Conservation (phyloP, 2,329 filamentous ascomycete species). For the Neopestalotiopsis clavispora region DNA sequence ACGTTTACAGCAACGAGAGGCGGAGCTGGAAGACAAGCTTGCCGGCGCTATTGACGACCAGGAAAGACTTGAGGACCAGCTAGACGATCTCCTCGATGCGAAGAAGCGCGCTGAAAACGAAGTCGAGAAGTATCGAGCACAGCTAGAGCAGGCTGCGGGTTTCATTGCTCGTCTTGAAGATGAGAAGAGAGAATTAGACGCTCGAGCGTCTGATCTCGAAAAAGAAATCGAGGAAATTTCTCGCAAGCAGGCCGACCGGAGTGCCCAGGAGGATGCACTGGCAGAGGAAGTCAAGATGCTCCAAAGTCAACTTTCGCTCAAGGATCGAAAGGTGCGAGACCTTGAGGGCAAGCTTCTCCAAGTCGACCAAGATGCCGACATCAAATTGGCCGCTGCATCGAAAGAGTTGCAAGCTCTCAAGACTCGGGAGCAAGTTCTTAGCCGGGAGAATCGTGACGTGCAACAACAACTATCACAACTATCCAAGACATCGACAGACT, state of each 20-base stretch:
- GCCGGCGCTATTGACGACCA: constrained; percentile 92
- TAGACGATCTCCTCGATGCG: constrained; percentile 85
- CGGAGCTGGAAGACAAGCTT: constrained; percentile 91
- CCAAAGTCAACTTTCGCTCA: constrained; percentile 85
- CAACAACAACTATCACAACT: constrained; percentile 86
- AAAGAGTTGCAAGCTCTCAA: constrained; percentile 81
- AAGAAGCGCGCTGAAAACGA: constrained; percentile 90
- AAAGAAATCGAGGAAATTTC: constrained; percentile 72
- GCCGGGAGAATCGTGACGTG: constrained; percentile 80
- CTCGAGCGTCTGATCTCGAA: constrained; percentile 73
- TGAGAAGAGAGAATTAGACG: constrained; percentile 78
- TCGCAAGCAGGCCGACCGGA: constrained; percentile 72
- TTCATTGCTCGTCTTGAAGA: constrained; percentile 86
- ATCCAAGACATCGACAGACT: constrained; percentile 90
- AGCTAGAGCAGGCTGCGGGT: constrained; percentile 88
- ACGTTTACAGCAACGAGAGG: constrained; percentile 88
- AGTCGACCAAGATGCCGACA: constrained; percentile 85
- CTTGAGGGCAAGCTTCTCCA: constrained; percentile 83
- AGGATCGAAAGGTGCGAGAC: constrained; percentile 88
- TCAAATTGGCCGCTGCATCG: constrained; percentile 77
- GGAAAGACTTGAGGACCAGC: constrained; percentile 89
- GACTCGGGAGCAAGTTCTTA: constrained; percentile 75
- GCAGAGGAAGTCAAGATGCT: constrained; percentile 89
- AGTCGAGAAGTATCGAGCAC: constrained; percentile 75
- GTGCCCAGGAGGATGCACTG: constrained; percentile 76